Evolutionary conservation across 1,284 basidiomycete genomes (phyloP).

Genomic region (Apiotrichum siamense): DNA sequence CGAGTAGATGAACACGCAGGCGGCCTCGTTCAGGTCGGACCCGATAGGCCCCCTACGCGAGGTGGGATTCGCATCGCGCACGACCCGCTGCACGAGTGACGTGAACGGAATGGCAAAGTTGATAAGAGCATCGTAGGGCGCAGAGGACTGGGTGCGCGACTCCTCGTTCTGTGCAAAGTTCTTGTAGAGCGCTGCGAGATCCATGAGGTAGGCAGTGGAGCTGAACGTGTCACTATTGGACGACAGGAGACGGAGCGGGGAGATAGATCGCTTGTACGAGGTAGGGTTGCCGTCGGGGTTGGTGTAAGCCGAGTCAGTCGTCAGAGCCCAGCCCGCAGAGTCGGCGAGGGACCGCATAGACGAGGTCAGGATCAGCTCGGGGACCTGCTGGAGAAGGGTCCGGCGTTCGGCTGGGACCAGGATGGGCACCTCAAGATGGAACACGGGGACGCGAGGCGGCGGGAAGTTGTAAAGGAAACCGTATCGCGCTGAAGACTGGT

Average conservation of each 20-base stretch:
- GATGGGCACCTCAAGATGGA: constrained; percentile 16
- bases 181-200: constrained; percentile 11
- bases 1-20: constrained; percentile 14
- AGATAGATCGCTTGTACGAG: background rate
- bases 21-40: constrained; percentile 10
- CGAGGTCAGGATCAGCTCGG: constrained; percentile 3
- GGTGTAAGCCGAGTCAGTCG: constrained; percentile 9
- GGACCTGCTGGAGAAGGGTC: constrained; percentile 1
- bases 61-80: constrained; percentile 6
- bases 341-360: constrained; percentile 3
- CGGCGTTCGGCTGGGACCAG: constrained; percentile 6
- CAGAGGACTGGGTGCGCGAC: background rate
- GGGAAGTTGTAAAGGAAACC: constrained; percentile 12
- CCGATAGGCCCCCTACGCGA: background rate
- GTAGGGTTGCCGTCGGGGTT: background rate
- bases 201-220: background rate
- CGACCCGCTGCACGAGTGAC: constrained; percentile 12
- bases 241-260: background rate
- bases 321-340: constrained; percentile 6
- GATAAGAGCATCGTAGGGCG: background rate
- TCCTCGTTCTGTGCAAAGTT: constrained; percentile 1
- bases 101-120: constrained; percentile 6
- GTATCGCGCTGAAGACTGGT: constrained; percentile 8
- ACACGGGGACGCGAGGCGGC: constrained; percentile 4
- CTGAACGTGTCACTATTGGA: background rate